Evolutionary conservation across 257 asterid species (phyloP).

Genomic region (Penstemon eatonii): DNA sequence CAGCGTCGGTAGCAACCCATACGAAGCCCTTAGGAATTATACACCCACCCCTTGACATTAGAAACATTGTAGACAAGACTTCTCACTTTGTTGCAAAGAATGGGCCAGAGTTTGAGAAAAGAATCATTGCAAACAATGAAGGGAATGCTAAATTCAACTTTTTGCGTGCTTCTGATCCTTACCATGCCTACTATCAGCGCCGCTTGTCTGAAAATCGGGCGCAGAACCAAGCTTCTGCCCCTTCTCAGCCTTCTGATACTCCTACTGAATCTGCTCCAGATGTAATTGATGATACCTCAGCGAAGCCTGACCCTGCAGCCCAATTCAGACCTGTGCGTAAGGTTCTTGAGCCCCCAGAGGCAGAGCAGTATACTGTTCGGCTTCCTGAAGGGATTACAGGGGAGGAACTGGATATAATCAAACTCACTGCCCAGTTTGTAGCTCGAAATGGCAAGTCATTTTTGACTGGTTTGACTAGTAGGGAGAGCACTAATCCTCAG

Average conservation of each 20-base stretch:
- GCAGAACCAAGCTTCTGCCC: conserved; percentile 55
- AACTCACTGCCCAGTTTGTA: no score
- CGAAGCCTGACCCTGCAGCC: conserved; percentile 70
- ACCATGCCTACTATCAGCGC: conserved; percentile 87
- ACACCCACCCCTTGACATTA: conserved; percentile 84
- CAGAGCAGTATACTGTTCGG: conserved; percentile 74
- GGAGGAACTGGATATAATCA: no score
- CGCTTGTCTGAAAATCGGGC: conserved; percentile 79
- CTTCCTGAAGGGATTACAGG: no score
- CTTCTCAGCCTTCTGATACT: conserved; percentile 33
- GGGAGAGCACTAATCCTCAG: conserved; percentile 84
- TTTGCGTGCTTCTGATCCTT: conserved; percentile 54
- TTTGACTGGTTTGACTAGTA: conserved; percentile 43
- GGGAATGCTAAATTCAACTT: conserved; percentile 64
- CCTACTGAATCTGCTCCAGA: conserved; percentile 48
- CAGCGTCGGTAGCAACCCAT: conserved; percentile 68
- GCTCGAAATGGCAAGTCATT: no score
- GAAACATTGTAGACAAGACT: conserved; percentile 79
- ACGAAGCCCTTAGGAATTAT: conserved; percentile 79
- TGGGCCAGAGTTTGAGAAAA: conserved; percentile 78
- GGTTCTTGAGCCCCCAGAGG: conserved; percentile 92
- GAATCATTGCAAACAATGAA: conserved; percentile 73
- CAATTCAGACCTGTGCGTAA: conserved; percentile 57
- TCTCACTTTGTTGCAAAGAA: conserved; percentile 85
- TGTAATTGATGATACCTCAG: conserved; percentile 38